Conservation (phyloP, 2,329 filamentous ascomycete genomes). For the Fusarium sp. region DNA sequence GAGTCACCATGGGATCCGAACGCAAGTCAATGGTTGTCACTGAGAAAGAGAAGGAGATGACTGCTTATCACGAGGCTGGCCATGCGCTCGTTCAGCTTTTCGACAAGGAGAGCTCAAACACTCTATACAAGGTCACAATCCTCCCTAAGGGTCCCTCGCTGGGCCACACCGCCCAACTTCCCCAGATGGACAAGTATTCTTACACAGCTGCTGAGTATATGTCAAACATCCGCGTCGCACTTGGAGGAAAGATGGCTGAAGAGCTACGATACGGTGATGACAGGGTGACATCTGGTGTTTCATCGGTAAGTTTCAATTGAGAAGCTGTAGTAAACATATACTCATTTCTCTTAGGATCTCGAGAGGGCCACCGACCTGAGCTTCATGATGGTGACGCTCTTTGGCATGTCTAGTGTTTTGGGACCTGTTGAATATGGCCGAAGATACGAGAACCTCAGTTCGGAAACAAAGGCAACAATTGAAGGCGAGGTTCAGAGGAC, state of each 20-base stretch:
- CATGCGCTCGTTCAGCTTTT: constrained; percentile 92
- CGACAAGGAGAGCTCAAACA: constrained; percentile 73
- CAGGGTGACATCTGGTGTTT: constrained; percentile 89
- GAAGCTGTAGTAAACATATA: neutral
- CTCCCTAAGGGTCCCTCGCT: constrained; percentile 88
- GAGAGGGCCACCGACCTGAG: constrained; percentile 82
- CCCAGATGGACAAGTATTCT: constrained; percentile 92
- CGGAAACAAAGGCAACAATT: constrained; percentile 85
- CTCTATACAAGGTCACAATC: constrained; percentile 97
- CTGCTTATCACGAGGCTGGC: constrained; percentile 96
- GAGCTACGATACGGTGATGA: constrained; percentile 93
- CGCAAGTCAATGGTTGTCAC: constrained; percentile 88
- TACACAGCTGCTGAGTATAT: constrained; percentile 86
- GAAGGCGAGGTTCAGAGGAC: constrained; percentile 88
- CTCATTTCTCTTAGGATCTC: constrained; percentile 72
- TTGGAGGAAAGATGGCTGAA: constrained; percentile 90
- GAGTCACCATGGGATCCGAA: constrained; percentile 96
- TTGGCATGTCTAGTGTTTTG: constrained; percentile 87
- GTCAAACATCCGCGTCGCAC: constrained; percentile 79
- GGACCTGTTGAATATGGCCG: constrained; percentile 89
- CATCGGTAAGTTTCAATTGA: constrained; percentile 65
- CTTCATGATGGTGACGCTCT: constrained; percentile 86
- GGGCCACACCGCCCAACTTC: constrained; percentile 87
- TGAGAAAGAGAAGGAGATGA: constrained; percentile 92
- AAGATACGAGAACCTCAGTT: constrained; percentile 83